phyloP scores from a whole-genome alignment of 306 rosid species.

The Lagenaria siceraria region DNA sequence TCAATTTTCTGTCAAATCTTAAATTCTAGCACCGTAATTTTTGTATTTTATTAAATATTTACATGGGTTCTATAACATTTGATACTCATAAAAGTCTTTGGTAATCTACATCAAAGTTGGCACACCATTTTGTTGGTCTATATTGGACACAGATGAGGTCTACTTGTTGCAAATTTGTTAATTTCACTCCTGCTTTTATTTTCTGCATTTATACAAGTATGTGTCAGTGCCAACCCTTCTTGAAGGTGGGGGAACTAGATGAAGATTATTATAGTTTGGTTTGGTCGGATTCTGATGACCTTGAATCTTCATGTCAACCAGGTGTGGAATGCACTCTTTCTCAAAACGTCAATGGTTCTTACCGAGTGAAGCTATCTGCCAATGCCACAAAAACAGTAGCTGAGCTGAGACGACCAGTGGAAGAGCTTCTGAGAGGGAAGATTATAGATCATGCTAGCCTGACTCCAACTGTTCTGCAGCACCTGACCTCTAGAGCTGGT shows the following conservation, averaged over 20 bases:
- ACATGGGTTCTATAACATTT: neutral
- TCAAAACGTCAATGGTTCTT: conserved; percentile 46
- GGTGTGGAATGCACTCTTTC: conserved; percentile 56
- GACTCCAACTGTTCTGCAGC: conserved; percentile 54
- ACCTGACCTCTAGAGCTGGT: conserved; percentile 61
- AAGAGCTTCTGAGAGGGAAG: conserved; percentile 67
- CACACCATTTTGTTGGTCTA: neutral
- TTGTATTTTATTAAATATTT: neutral
- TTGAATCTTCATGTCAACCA: conserved; percentile 17
- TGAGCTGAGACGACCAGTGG: conserved; percentile 62
- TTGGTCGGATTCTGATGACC: conserved; percentile 4
- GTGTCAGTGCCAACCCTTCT: neutral
- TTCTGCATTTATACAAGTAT: neutral
- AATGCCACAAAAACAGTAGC: conserved; percentile 81
- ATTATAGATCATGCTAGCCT: conserved; percentile 39
- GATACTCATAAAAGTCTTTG: neutral
- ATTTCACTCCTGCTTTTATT: neutral
- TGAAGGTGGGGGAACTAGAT: neutral
- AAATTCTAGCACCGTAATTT: neutral
- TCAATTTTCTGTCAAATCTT: neutral
- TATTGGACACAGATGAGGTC: neutral
- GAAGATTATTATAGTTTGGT: neutral
- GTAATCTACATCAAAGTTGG: neutral
- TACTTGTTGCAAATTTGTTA: neutral
- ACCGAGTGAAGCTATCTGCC: conserved; percentile 61